A percentile compares a stretch with the other conserved stretches of the same genome.
Evolutionary conservation across 164 flowering plant genomes (phyloP).

Genomic region (Berberis thunbergii): DNA sequence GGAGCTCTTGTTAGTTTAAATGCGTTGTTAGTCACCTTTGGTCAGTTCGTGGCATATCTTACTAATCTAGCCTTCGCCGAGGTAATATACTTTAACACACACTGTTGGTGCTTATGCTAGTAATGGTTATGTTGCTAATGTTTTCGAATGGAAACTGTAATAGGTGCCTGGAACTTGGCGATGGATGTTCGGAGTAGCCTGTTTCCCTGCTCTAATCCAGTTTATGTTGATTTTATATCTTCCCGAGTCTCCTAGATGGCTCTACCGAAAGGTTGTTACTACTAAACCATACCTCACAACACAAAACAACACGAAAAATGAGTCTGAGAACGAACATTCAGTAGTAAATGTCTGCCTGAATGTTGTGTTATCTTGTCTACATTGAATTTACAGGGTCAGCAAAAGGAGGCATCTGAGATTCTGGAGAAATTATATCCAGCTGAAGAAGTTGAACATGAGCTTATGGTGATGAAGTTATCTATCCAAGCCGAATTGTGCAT

Average conservation of each 20-base stretch:
- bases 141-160: neutral
- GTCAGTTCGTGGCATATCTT: constrained; percentile 9
- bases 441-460: constrained; percentile 49
- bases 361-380: neutral
- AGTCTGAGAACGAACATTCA: neutral
- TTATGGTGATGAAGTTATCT: constrained; percentile 35
- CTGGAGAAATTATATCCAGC: constrained; percentile 58
- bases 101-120: no score
- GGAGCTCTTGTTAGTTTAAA: constrained; percentile 6
- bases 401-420: constrained; percentile 47
- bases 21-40: no score
- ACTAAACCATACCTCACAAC: neutral
- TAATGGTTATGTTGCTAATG: no score
- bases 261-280: constrained; percentile 51
- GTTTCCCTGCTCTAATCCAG: constrained; percentile 66
- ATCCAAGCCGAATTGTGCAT: constrained; percentile 51
- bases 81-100: no score
- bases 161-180: constrained; percentile 72
- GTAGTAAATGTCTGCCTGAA: neutral
- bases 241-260: constrained; percentile 95
- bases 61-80: no score
- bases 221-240: constrained; percentile 58
- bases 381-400: constrained; percentile 29
- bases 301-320: neutral
- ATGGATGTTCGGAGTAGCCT: constrained; percentile 95